A percentile compares a stretch with the other conserved stretches of the same genome.
These are phyloP conservation scores for Alliaria petiolata DNA, from an alignment of 345 rosid species.

Conservation along the genomic window DNA sequence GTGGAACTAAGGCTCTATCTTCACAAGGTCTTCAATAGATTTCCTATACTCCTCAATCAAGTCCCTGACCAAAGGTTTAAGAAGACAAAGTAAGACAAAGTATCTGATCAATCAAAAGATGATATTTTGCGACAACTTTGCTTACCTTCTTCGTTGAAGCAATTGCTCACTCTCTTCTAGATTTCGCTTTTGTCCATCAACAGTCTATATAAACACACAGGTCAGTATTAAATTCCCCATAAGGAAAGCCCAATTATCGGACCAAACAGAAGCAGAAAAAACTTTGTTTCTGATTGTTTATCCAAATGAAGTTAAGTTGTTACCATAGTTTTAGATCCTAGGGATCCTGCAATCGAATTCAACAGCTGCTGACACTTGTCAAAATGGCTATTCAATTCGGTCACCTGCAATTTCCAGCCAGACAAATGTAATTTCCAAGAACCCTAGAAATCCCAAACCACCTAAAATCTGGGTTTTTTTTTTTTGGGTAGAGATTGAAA, in stretches of 20 bases:
- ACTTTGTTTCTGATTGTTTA: neutral
- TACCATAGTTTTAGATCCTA: slow-evolving; percentile 70
- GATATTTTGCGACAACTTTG: neutral
- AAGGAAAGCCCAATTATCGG: no score
- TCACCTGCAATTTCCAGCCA: slow-evolving; percentile 35
- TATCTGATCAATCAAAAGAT: neutral
- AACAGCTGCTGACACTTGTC: slow-evolving; percentile 90
- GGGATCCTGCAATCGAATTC: slow-evolving; percentile 68
- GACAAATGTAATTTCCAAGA: no score
- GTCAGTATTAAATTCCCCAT: neutral
- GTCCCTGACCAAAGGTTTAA: slow-evolving; percentile 45
- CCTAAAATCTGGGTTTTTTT: neutral
- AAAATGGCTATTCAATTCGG: slow-evolving; percentile 69
- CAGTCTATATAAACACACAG: slow-evolving; percentile 50
- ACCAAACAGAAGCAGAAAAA: neutral
- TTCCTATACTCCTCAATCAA: slow-evolving; percentile 53
- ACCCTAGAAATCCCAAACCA: neutral
- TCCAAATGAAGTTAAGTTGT: neutral
- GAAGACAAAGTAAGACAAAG: neutral
- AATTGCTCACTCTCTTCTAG: slow-evolving; percentile 69
- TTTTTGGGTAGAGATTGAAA: no score
- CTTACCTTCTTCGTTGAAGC: slow-evolving; percentile 63
- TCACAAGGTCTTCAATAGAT: slow-evolving; percentile 51
- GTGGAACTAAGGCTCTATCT: slow-evolving; percentile 10
- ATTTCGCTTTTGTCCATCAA: slow-evolving; percentile 75